phyloP scores from a whole-genome alignment of 495 filamentous ascomycete species.

The Aspergillus asperescens region DNA sequence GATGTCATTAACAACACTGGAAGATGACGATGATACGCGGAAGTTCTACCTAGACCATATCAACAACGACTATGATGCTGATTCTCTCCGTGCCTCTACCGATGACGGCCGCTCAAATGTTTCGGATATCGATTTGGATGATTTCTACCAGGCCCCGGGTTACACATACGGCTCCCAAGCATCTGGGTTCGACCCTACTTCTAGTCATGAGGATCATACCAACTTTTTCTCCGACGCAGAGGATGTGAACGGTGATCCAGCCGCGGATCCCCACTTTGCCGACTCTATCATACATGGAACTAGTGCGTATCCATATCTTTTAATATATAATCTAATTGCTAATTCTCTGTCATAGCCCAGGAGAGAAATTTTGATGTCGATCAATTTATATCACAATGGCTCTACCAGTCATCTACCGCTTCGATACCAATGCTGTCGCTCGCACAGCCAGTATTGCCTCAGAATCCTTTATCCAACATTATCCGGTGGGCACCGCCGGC shows the following conservation, averaged over 20 bases:
- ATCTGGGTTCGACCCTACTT: constrained; percentile 11
- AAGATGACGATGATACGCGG: constrained; percentile 34
- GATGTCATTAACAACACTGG: constrained; percentile 13
- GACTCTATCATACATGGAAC: constrained; percentile 32
- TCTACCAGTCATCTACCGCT: constrained; percentile 23
- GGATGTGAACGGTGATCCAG: constrained; percentile 12
- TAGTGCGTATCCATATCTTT: constrained; percentile 25
- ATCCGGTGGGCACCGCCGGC: constrained; percentile 37
- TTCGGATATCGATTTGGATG: constrained; percentile 32
- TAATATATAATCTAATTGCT: not conserved
- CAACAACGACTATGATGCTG: constrained; percentile 19
- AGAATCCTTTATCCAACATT: constrained; percentile 27
- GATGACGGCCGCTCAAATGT: not conserved
- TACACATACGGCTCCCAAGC: constrained; percentile 16
- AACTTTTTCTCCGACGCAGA: constrained; percentile 21
- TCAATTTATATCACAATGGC: constrained; percentile 42
- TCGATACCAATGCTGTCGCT: constrained; percentile 21
- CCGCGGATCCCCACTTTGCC: constrained; percentile 22
- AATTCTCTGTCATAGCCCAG: constrained; percentile 26
- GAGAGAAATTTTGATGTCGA: constrained; percentile 43
- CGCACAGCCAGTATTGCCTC: constrained; percentile 14
- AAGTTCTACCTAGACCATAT: constrained; percentile 36
- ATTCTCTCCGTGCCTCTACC: constrained; percentile 2
- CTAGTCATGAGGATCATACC: constrained; percentile 18
- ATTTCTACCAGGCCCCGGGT: constrained; percentile 29